Base-by-base conservation (phyloP, 305 asterid genomes). In the Coffea humblotiana region DNA sequence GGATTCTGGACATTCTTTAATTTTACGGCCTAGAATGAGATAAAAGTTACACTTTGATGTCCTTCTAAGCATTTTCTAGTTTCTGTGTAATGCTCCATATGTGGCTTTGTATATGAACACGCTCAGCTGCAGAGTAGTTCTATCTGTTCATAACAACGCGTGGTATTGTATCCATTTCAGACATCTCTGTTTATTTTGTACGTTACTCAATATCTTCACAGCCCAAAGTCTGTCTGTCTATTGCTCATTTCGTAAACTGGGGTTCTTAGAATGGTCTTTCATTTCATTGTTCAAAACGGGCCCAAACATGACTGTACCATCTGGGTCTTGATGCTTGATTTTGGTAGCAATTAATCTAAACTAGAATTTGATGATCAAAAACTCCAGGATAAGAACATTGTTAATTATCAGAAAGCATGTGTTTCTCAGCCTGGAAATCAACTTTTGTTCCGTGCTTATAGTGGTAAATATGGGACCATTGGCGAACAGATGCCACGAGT, bases 401-500 rank as follows among this genome's bases (percentile, higher is more conserved):
- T 51, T 16, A 73, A 35, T 45, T 8, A 18, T 75, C 8, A 4
- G 72, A 37, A 32, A 65, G 79, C 52, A 40, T 35, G 19, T 15
- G 21, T 37, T 37, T 60, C 23, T 73, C 19, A 51, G 65, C 58
- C 25, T 13, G 71, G 37, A 75, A 75, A 61, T 61, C 43, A 60
- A 61, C 21, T 23, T 77, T 58, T 78, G 52, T 4, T 70, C 25
- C 5, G 81, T 69, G 68, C 63, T 70, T 71, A 13, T 71, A 61
- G 73, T 79, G 82, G 77, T 79, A 29, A 32, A 67, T 35, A 68
- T 71, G 82, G 82, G 77, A 15, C 82, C 82, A 43, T 76, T 76
- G 72, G 23, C 21, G 82, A 79, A 72, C 78, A 79, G 47, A 79
- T 79, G 78, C 82, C 82, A 63, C 49, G 10, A 29, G 82, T 43